Conservation (phyloP, 2,329 filamentous ascomycete genomes). For the Aspergillus alliaceus region DNA sequence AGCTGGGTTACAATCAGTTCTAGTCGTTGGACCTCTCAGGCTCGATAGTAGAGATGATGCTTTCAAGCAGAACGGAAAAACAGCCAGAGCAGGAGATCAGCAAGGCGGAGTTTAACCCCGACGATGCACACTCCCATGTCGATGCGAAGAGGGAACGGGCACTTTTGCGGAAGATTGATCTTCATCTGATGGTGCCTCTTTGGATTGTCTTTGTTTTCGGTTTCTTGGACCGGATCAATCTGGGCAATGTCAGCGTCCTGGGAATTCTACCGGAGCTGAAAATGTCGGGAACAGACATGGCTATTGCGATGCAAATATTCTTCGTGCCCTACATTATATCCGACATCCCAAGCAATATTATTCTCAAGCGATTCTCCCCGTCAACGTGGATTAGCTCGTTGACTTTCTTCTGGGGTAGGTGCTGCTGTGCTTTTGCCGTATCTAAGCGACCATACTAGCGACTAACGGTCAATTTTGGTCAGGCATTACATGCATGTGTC, state of each 20-base stretch:
- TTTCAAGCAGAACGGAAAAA: slow-evolving; percentile 2
- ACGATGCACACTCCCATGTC: not conserved
- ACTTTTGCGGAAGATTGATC: slow-evolving; percentile 22
- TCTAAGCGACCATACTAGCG: not conserved
- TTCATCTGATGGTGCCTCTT: slow-evolving; percentile 21
- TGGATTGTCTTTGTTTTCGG: slow-evolving; percentile 22
- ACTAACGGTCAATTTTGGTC: slow-evolving; percentile 8
- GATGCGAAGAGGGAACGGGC: slow-evolving; percentile 1
- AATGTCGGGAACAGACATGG: slow-evolving; percentile 31
- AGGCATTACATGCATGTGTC: slow-evolving; percentile 25
- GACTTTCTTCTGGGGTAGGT: slow-evolving; percentile 23
- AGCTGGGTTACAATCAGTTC: not conserved
- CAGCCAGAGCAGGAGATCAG: not conserved
- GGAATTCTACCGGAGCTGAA: slow-evolving; percentile 22
- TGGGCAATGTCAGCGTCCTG: slow-evolving; percentile 23
- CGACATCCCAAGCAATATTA: slow-evolving; percentile 30
- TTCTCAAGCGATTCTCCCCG: slow-evolving; percentile 24
- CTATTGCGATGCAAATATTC: slow-evolving; percentile 36
- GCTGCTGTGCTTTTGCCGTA: not conserved
- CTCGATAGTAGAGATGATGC: not conserved
- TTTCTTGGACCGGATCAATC: slow-evolving; percentile 23
- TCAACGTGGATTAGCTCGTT: slow-evolving; percentile 24
- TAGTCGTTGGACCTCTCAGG: not conserved
- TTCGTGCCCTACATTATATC: slow-evolving; percentile 29
- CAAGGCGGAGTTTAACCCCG: not conserved